These are phyloP conservation scores for Clonostachys rosea DNA, from an alignment of 2,329 filamentous ascomycete species.

Conservation along the genomic window DNA sequence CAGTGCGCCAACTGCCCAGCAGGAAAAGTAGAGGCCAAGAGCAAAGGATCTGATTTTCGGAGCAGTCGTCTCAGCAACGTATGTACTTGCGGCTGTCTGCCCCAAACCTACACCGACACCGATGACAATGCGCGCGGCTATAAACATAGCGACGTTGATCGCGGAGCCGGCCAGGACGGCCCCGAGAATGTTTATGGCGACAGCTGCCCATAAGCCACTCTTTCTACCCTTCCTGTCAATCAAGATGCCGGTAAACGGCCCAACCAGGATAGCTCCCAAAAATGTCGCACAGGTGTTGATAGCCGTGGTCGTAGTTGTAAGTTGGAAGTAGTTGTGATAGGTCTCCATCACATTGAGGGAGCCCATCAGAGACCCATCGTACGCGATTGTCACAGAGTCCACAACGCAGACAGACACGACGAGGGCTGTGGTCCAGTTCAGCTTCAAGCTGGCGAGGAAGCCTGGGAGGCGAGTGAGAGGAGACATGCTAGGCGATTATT, in stretches of 20 bases:
- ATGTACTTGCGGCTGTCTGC: conserved; percentile 36
- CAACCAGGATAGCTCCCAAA: conserved; percentile 38
- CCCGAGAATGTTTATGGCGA: conserved; percentile 10
- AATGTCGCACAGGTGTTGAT: conserved; percentile 46
- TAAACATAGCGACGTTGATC: conserved; percentile 31
- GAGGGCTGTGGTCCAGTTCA: background rate
- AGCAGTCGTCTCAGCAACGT: conserved; percentile 41
- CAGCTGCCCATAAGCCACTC: conserved; percentile 9
- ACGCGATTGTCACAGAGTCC: conserved; percentile 18
- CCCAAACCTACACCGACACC: conserved; percentile 36
- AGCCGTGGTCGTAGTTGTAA: conserved; percentile 40
- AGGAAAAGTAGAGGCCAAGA: conserved; percentile 8
- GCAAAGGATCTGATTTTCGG: conserved; percentile 4
- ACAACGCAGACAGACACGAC: conserved; percentile 13
- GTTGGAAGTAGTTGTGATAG: conserved; percentile 46
- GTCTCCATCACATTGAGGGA: conserved; percentile 48
- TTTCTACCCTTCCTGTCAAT: conserved; percentile 35
- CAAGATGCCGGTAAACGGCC: conserved; percentile 29
- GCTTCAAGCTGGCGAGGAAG: no score
- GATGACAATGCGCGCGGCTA: conserved; percentile 35
- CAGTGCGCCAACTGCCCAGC: conserved; percentile 13
- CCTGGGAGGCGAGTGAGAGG: no score
- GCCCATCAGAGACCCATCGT: conserved; percentile 45
- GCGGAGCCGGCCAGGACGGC: conserved; percentile 40
- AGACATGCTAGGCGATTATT: no score